These are phyloP conservation scores for Botrytis cinerea DNA, from an alignment of 2,329 filamentous ascomycete species.

Conservation along the genomic window DNA sequence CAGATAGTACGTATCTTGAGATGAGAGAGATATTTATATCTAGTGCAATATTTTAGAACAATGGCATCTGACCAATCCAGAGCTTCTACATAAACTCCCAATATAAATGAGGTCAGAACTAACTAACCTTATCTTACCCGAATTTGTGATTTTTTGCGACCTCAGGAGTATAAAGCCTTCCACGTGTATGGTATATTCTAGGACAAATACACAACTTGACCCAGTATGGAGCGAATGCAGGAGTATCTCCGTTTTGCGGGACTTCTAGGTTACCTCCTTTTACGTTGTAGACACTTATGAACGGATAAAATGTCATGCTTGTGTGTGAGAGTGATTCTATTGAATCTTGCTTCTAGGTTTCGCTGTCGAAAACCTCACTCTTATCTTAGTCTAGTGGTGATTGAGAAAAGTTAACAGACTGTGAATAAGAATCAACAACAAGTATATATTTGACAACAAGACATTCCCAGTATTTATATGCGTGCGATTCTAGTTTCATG, in stretches of 20 bases:
- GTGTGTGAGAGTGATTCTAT: too few species aligned
- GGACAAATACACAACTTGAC: not conserved
- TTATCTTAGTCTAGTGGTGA: not conserved
- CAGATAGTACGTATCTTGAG: not conserved
- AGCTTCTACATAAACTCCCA: accelerated
- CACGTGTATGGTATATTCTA: not conserved
- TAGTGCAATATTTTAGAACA: too few species aligned
- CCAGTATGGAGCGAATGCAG: not conserved
- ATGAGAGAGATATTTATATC: not conserved
- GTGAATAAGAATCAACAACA: not conserved
- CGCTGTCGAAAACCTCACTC: not conserved
- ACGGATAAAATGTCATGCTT: not conserved
- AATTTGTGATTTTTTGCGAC: accelerated
- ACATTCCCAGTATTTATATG: not conserved
- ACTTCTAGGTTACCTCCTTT: not conserved
- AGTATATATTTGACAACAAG: not conserved
- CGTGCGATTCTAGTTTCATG: not conserved
- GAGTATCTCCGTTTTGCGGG: not conserved
- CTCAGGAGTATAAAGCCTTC: not conserved
- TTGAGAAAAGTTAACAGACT: accelerated
- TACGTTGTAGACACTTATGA: not conserved
- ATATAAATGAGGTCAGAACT: not conserved
- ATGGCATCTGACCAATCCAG: not conserved
- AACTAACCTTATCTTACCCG: not conserved
- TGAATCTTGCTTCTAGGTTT: not conserved